Percentiles rank a stretch among this genome's conserved stretches.
Evolutionary conservation across 2,329 filamentous ascomycete species (phyloP).

Genomic region (Talaromyces sp.): DNA sequence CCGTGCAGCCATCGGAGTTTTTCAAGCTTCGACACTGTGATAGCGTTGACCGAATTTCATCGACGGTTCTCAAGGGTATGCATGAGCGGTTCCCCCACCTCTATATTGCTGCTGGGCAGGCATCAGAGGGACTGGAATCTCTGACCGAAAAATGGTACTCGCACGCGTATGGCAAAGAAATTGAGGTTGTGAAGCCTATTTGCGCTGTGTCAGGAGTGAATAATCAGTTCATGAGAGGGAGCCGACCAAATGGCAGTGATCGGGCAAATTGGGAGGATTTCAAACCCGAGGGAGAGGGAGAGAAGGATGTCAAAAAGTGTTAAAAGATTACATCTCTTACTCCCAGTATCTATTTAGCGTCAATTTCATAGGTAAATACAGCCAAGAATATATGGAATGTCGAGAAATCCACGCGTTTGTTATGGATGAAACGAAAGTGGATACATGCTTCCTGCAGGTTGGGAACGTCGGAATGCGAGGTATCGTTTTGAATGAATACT

Average conservation of each 20-base stretch:
- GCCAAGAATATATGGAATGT: no score
- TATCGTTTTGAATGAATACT: no score
- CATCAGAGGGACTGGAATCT: conserved; percentile 40
- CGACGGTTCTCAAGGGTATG: conserved; percentile 60
- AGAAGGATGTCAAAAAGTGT: conserved; percentile 32
- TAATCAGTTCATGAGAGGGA: conserved; percentile 52
- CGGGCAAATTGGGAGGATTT: conserved; percentile 50
- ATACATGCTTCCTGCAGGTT: no score
- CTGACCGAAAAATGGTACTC: conserved; percentile 55
- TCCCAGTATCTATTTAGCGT: no score
- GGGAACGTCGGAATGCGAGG: no score
- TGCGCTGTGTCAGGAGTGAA: conserved; percentile 51
- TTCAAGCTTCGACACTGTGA: conserved; percentile 62
- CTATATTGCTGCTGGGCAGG: conserved; percentile 42
- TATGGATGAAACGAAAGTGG: no score
- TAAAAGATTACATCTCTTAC: no score
- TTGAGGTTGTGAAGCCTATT: conserved; percentile 53
- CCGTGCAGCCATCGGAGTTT: conserved; percentile 56
- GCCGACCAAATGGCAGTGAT: conserved; percentile 58
- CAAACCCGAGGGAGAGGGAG: conserved; percentile 14
- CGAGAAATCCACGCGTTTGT: no score
- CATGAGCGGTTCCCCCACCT: conserved; percentile 56
- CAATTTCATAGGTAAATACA: no score
- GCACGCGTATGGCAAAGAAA: conserved; percentile 46
- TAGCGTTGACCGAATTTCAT: conserved; percentile 67